Evolutionary conservation across 768 basidiomycete species (phyloP).

Genomic region (Lactarius hengduanensis): DNA sequence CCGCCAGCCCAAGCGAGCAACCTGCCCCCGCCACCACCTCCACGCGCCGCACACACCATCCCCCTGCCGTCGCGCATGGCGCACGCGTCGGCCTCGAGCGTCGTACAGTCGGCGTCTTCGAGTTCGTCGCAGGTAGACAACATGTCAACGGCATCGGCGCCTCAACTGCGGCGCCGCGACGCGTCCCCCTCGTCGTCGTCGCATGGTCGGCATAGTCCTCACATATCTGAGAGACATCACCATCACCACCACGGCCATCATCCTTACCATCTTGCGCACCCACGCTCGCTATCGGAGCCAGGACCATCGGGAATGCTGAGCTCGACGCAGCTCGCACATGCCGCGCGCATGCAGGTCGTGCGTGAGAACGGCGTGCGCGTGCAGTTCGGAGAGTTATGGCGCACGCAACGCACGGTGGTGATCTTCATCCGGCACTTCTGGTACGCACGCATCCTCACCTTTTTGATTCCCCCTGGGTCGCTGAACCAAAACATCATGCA

Average conservation of each 20-base stretch:
- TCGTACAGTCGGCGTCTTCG: slow-evolving; percentile 13
- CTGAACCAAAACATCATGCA: slow-evolving; percentile 29
- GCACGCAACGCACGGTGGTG: slow-evolving; percentile 58
- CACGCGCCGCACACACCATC: background rate
- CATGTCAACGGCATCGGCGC: slow-evolving; percentile 14
- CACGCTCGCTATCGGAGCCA: slow-evolving; percentile 32
- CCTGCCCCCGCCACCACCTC: slow-evolving; percentile 7
- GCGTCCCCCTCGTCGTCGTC: slow-evolving; percentile 18
- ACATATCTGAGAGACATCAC: slow-evolving; percentile 15
- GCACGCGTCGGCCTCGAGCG: background rate
- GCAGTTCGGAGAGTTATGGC: slow-evolving; percentile 68
- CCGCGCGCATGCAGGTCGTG: slow-evolving; percentile 60
- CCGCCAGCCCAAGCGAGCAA: background rate
- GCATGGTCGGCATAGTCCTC: slow-evolving; percentile 10
- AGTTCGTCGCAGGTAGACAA: slow-evolving; percentile 19
- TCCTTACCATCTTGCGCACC: slow-evolving; percentile 25
- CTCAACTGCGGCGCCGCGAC: slow-evolving; percentile 18
- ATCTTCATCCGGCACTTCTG: slow-evolving; percentile 89
- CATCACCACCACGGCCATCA: slow-evolving; percentile 25
- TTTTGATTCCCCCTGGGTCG: slow-evolving; percentile 12
- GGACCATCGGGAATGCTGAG: slow-evolving; percentile 54
- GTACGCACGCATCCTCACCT: slow-evolving; percentile 35
- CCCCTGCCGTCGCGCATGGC: slow-evolving; percentile 3
- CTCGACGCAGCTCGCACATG: slow-evolving; percentile 54
- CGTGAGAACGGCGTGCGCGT: slow-evolving; percentile 65